Base-by-base conservation (phyloP, 2,329 filamentous ascomycete species). In the Fusarium kyushuense region DNA sequence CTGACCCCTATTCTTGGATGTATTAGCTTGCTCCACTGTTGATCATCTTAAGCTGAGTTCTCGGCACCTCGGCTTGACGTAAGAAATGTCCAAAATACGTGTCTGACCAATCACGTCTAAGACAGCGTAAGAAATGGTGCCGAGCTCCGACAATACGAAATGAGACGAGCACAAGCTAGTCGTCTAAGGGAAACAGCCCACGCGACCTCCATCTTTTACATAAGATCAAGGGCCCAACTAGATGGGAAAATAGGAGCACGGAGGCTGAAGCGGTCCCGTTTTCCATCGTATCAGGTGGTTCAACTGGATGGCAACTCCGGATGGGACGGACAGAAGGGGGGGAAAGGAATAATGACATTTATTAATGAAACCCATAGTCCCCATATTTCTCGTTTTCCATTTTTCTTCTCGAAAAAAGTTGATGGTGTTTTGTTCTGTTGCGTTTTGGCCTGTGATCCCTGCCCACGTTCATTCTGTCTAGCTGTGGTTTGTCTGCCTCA, bases 61-160 rank as follows among this genome's bases (percentile, higher is more conserved):
- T 56, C 53, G 53, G 51, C 21, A 40, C 53, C 43, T 56, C 53
- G 53, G 53, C 53, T 38, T 56, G 45, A 56, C 53, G 36, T 48
- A 49, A 49, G 42, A 49, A 51, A 38, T 51, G 33, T 16, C 16
- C 6, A 51, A 27, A 41, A 33, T 33, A 25, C 36, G 21, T 27
- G n/a, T 21, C 13, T 40, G 33, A 14, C 59, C 59, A 62, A 62
- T 62, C 17, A 42, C 1, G 5, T 8, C 1, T 1, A 2, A 0
- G 1, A 17, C 2, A 32, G 33, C 17, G 30, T 62, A 62, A 62
- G 35, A 52, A 62, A 42, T 27, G 57, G 57, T 62, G 59, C 59
- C 59, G 59, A 55, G 40, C 32, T 32, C 59, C 59, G 59, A 30
- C 16, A 62, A 62, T 54, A 62, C 59, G 59, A 62, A 60, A 62